Conservation (phyloP, 805 yeast genomes). For the Wickerhamomyces hampshirensis region DNA sequence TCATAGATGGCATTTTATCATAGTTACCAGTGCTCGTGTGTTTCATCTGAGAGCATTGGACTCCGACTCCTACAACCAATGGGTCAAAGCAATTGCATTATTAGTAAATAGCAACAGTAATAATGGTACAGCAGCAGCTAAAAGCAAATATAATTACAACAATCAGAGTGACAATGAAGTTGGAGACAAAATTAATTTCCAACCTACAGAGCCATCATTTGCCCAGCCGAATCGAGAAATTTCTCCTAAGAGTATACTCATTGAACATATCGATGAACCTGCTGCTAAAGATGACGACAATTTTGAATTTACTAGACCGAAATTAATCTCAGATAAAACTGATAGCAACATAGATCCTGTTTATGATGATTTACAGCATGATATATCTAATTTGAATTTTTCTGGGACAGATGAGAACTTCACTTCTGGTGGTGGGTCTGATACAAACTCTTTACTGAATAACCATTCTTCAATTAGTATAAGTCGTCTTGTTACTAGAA, state of each 20-base stretch:
- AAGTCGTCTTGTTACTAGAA: constrained; percentile 4
- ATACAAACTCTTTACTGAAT: constrained; percentile 1
- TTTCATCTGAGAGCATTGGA: constrained; percentile 20
- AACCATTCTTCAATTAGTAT: constrained; percentile 8
- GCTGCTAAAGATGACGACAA: too few relatives aligned
- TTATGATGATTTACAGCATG: constrained; percentile 1
- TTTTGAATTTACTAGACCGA: too few relatives aligned
- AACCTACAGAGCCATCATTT: too few relatives aligned
- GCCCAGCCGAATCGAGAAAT: too few relatives aligned
- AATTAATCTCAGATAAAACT: too few relatives aligned
- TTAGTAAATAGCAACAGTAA: constrained; percentile 12
- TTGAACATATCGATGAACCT: too few relatives aligned
- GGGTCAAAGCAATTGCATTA: constrained; percentile 15
- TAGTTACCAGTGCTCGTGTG: constrained; percentile 19
- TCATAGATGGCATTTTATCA: constrained; percentile 18
- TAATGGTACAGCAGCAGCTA: too few relatives aligned
- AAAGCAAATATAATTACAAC: background rate
- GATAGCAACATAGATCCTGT: too few relatives aligned
- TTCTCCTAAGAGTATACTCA: too few relatives aligned
- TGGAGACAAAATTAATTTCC: constrained; percentile 1
- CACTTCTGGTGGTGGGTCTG: constrained; percentile 17
- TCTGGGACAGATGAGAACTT: constrained; percentile 24
- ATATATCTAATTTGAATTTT: constrained; percentile 11
- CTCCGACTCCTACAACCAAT: constrained; percentile 15
- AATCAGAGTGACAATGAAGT: background rate